Percentiles rank a stretch among this genome's conserved stretches.
Evolutionary conservation across 768 basidiomycete genomes (phyloP).

Genomic region (Paxillus rubicundulus): DNA sequence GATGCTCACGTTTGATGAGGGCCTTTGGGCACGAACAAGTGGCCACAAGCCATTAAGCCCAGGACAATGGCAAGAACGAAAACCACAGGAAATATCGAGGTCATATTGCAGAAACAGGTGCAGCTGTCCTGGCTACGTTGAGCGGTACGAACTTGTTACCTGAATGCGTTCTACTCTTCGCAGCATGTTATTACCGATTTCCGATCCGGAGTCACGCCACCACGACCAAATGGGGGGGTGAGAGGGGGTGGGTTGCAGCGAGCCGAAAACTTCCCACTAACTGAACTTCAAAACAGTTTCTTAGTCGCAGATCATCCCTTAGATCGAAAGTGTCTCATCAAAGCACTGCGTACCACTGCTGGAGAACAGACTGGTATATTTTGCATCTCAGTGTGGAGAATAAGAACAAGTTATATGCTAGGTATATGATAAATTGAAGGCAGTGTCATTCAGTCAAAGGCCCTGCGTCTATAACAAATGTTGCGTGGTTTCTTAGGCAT

Average conservation of each 20-base stretch:
- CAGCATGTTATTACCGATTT: not conserved
- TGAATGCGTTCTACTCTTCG: not conserved
- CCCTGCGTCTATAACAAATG: conserved; percentile 66
- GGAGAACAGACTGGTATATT: not conserved
- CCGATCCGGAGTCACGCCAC: conserved; percentile 9
- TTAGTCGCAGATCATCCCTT: too few species aligned
- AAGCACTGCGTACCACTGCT: not conserved
- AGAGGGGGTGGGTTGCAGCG: too few species aligned
- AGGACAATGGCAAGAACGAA: conserved; percentile 63
- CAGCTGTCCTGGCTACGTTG: not conserved
- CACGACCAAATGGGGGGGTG: not conserved
- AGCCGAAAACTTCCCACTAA: too few species aligned
- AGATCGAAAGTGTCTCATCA: too few species aligned
- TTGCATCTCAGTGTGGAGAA: conserved; percentile 2
- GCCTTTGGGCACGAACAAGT: conserved; percentile 79
- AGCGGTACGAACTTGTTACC: conserved; percentile 1
- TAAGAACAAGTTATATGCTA: conserved; percentile 4
- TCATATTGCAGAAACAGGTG: conserved; percentile 43
- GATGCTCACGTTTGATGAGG: conserved; percentile 80
- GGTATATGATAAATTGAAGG: not conserved
- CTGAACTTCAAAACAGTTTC: too few species aligned
- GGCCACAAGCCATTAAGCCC: conserved; percentile 61
- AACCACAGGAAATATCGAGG: conserved; percentile 66
- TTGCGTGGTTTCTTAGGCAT: conserved; percentile 72
- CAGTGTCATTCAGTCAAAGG: conserved; percentile 40